Evolutionary conservation across 345 rosid genomes (phyloP), one percentile per base, ranked within the genome.

Genomic region (Eucalyptus decipiens): DNA sequence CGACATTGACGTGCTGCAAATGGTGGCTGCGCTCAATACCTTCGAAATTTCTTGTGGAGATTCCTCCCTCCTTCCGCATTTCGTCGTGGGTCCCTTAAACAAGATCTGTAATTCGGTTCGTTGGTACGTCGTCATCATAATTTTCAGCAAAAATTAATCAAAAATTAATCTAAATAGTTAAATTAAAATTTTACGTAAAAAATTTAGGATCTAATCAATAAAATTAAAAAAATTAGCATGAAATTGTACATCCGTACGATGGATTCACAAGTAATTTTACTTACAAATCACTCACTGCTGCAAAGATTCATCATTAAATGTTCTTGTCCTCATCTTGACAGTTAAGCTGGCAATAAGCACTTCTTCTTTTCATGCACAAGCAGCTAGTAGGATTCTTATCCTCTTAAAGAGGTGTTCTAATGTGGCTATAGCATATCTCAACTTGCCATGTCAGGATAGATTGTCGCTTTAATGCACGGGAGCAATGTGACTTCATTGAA

Each of bases 181-280:
- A 23, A 26, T 56, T 23, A 11, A 56, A 24, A 10, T 4, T 56
- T 24, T 8, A 56, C 5, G 1, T 24, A 56, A 24, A 23, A 56
- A 10, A 56, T 23, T 56, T 56, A 56, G 14, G 62, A 56, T 5
- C 6, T 23, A 24, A 56, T 24, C 5, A 3, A 0, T 56, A 2
- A 56, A 10, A 56, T 56, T 24, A 9, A 56, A 21, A 56, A 56
- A 24, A 4, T 9, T 56, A 4, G 13, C 12, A 56, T 10, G 0
- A 56, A 24, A 52, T 52, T 56, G 6, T 24, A 24, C 3, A 24
- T 23, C 30, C 3, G 14, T 2, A 2, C 30, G 0, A 1, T 24
- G 12, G 9, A 56, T 56, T 56, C 13, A 56, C 30, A 10, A 56
- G 62, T 56, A 56, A 56, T 24, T 56, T 56, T 6, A 28, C 69